Evolutionary conservation across 2,329 filamentous ascomycete genomes (phyloP).

Genomic region (Lojkania enalia): DNA sequence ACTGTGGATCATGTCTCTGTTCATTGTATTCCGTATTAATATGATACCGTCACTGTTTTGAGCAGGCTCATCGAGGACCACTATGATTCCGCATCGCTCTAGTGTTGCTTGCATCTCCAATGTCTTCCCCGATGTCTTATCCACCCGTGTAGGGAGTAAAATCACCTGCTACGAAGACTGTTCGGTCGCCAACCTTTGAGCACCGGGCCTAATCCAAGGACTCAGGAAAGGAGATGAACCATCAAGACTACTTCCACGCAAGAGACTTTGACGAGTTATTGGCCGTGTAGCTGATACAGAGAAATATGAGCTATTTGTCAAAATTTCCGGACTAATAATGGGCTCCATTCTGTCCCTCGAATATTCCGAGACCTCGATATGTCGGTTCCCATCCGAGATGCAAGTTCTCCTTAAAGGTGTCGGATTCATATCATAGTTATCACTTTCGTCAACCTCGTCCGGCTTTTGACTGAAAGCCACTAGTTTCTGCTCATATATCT

Average conservation of each 20-base stretch:
- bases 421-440: not conserved
- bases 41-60: no score
- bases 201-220: no score
- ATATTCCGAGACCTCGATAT: slow-evolving; percentile 24
- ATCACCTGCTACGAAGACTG: slow-evolving; percentile 1
- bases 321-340: no score
- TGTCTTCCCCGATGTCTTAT: not conserved
- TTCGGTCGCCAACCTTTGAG: no score
- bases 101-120: slow-evolving; percentile 6
- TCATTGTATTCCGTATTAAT: not conserved
- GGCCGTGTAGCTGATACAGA: no score
- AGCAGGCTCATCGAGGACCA: not conserved
- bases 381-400: slow-evolving; percentile 17
- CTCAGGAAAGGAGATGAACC: no score
- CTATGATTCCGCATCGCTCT: slow-evolving; percentile 2
- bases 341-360: not conserved
- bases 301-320: no score
- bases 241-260: no score
- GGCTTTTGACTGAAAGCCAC: not conserved
- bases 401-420: slow-evolving; percentile 14
- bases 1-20: slow-evolving; percentile 3
- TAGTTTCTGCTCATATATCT: slow-evolving; percentile 12
- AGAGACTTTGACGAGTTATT: no score
- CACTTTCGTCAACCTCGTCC: not conserved
- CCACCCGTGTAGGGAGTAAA: not conserved